Evolutionary conservation across 139 green algal species (phyloP), one percentile per base, ranked within the genome.

Genomic region (Chlorella sorokiniana): DNA sequence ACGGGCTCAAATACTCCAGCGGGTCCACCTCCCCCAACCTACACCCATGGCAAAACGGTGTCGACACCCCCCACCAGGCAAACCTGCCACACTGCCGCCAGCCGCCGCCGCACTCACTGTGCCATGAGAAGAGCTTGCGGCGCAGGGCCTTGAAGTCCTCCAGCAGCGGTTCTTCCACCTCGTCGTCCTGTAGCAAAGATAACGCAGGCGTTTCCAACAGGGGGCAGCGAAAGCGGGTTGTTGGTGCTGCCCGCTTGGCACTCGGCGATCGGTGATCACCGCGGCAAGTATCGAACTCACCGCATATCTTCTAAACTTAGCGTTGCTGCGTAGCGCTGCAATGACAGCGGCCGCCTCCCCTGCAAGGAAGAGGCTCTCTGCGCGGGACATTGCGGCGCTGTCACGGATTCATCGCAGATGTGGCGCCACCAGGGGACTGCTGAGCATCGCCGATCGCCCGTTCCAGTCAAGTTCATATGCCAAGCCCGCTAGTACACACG

Each of bases 1-100:
- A 99, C 1, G 96, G 96, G 20, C 83, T 76, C 38, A 99, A 87
- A 77, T 97, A 98, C 38, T 93, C 85, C 71, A 94, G 86, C 0
- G 96, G 94, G 54, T 94, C 85, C 42, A 98, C 89, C 14, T 81
- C 8, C 72, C 78, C 93, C 91, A 96, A 69, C 95, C 89, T 96
- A 85, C 77, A 78, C 14, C 0, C 18, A 48, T 23, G 74, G 25
- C 25, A 62, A 33, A 33, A 10, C 14, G 10, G 9, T 42, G 56
- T 33, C 56, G 23, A 64, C 27, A 4, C 9, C 5, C n/a, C n/a
- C n/a, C n/a, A n/a, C n/a, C n/a, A n/a, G n/a, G n/a, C n/a, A n/a
- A n/a, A n/a, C n/a, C n/a, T n/a, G n/a, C n/a, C n/a, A n/a, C n/a
- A n/a, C 14, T 41, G 29, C 14, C 59, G 44, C 69, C 27, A 67